Evolutionary conservation across 2,329 filamentous ascomycete genomes (phyloP), one percentile per base, ranked within the genome.

Genomic region (Fusarium xylarioides): DNA sequence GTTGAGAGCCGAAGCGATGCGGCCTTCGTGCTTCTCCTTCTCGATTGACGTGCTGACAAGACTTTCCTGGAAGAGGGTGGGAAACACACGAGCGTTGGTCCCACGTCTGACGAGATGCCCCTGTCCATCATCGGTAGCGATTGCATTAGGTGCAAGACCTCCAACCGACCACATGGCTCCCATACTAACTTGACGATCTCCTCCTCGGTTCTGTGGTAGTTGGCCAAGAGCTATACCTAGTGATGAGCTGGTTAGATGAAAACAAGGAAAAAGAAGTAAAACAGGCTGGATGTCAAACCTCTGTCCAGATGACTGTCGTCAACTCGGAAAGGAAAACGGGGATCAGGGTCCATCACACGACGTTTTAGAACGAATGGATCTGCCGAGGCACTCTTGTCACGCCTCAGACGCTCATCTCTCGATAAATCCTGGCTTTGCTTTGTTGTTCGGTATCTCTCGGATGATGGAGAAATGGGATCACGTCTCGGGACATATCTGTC

Each of bases 1-100:
- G n/a, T 93, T 89, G 57, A 98, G 86, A 6, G 96, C 96, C 21
- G 91, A 85, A 14, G 95, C 95, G 62, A 99, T 83, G 34, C 94
- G 90, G 44, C 89, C 88, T 76, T 93, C 90, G 78, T 97, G 93
- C 58, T 89, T 90, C 63, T 92, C 89, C 18, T 87, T 83, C 44
- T 94, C 90, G 42, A 93, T 89, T 42, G 89, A 86, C 3, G 85
- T 79, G 50, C 81, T 85, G 11, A 83, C 79, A 26, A 80, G 81
- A 1, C 79, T 67, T 11, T 79, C 80, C 1, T 83, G 81, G 62
- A 90, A 90, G 1, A 84, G 81, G n/a, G 86, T 87, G 0, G 85
- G 84, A 69, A 87, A 89, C n/a, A 90, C 83, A 10, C 91, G 92
- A 43, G 93, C 93, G 78, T 91, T 93, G 4, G 92, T 93, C 35